Evolutionary conservation across 2,329 filamentous ascomycete species (phyloP).

Genomic region (Elsinoe fawcettii): DNA sequence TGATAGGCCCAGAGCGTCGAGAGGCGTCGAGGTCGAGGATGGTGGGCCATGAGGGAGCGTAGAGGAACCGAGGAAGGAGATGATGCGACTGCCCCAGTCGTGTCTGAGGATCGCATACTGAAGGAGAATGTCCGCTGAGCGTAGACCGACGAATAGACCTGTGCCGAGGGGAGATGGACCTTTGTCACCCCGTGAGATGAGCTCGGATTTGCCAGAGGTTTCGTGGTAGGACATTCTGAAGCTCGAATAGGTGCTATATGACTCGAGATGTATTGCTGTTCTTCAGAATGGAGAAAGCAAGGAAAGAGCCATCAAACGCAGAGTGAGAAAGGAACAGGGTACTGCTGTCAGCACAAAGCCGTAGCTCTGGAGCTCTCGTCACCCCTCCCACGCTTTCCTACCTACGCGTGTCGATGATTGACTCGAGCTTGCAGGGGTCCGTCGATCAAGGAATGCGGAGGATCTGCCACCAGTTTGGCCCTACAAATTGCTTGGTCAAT

Average conservation of each 20-base stretch:
- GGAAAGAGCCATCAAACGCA: not conserved
- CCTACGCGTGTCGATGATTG: not conserved
- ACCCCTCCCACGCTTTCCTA: not conserved
- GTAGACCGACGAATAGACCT: constrained; percentile 37
- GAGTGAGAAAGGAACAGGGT: not conserved
- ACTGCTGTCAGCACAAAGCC: not conserved
- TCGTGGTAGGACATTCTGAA: constrained; percentile 18
- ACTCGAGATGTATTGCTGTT: no score
- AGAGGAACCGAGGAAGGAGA: constrained; percentile 40
- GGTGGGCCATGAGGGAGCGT: constrained; percentile 37
- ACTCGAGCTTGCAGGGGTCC: not conserved
- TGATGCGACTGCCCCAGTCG: constrained; percentile 34
- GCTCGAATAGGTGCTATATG: no score
- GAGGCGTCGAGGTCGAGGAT: constrained; percentile 32
- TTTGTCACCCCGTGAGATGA: constrained; percentile 37
- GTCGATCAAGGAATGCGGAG: not conserved
- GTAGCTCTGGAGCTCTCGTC: not conserved
- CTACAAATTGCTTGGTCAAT: not conserved
- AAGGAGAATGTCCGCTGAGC: constrained; percentile 40
- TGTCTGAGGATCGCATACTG: constrained; percentile 45
- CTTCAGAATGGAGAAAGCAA: not conserved
- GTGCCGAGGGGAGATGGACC: constrained; percentile 33
- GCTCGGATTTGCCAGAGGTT: constrained; percentile 20
- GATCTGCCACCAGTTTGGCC: not conserved
- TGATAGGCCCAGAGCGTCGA: constrained; percentile 42